Percentiles rank a stretch among this genome's conserved stretches.
These are phyloP conservation scores for Pistacia vera DNA, from an alignment of 345 rosid species.

Conservation along the genomic window DNA sequence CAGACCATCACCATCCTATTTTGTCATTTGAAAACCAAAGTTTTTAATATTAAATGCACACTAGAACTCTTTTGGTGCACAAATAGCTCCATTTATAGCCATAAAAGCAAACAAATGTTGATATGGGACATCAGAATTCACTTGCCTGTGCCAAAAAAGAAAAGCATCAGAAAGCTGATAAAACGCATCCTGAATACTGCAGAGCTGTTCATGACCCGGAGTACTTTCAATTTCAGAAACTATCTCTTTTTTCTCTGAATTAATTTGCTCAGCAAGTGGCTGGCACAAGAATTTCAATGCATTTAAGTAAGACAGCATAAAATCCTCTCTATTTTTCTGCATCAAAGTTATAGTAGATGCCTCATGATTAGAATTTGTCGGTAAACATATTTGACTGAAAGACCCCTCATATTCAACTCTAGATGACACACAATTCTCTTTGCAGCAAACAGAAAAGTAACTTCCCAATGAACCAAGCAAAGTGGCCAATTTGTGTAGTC, in stretches of 20 bases:
- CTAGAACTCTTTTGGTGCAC: conserved; percentile 1
- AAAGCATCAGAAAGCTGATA: conserved; percentile 54
- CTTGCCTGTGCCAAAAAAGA: conserved; percentile 54
- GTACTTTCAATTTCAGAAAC: conserved; percentile 44
- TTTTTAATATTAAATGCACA: background rate
- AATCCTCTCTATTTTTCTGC: conserved; percentile 36
- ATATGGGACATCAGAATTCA: conserved; percentile 6
- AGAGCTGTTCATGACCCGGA: conserved; percentile 42
- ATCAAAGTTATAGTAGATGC: conserved; percentile 25
- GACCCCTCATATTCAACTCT: conserved; percentile 22
- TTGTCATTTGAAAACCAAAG: background rate
- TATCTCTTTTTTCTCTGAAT: conserved; percentile 55
- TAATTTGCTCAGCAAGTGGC: conserved; percentile 72
- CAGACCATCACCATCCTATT: background rate
- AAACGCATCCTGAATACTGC: conserved; percentile 56
- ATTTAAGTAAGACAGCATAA: conserved; percentile 44
- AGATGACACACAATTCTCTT: conserved; percentile 27
- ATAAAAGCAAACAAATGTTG: conserved; percentile 14
- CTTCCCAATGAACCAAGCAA: conserved; percentile 43
- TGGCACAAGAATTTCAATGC: conserved; percentile 78
- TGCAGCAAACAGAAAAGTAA: conserved; percentile 44
- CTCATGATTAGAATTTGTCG: conserved; percentile 29
- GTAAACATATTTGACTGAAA: conserved; percentile 20
- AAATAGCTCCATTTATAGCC: conserved; percentile 1
- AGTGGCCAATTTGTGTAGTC: conserved; percentile 43